phyloP scores from a whole-genome alignment of 306 rosid species.

The Mimosa bimucronata region DNA sequence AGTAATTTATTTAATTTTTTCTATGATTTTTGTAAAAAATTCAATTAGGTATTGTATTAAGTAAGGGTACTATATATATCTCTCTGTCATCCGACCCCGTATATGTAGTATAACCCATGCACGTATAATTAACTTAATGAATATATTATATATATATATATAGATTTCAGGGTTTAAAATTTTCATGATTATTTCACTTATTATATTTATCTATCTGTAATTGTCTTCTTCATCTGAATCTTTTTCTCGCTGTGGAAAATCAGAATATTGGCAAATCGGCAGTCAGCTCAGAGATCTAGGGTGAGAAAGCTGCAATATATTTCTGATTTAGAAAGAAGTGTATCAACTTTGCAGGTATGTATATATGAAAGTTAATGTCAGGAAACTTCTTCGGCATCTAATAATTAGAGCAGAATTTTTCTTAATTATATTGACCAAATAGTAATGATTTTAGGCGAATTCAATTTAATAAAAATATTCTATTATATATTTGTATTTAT shows the following conservation, averaged over 20 bases:
- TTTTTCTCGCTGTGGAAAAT: not conserved
- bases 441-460: not conserved
- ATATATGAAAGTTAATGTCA: not conserved
- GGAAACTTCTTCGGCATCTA: not conserved
- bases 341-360: slow-evolving; percentile 71
- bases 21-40: too few species aligned
- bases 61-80: too few species aligned
- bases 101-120: slow-evolving; percentile 23
- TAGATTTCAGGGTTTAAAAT: not conserved
- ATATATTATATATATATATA: too few species aligned
- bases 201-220: not conserved
- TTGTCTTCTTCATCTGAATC: not conserved
- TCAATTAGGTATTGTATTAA: too few species aligned
- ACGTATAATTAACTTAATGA: slow-evolving; percentile 29
- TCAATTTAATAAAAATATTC: not conserved
- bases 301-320: slow-evolving; percentile 74
- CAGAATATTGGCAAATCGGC: slow-evolving; percentile 75
- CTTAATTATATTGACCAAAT: not conserved
- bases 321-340: slow-evolving; percentile 70
- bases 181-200: not conserved
- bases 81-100: too few species aligned
- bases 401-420: not conserved
- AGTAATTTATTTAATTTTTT: too few species aligned
- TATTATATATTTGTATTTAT: too few species aligned
- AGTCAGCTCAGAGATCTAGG: slow-evolving; percentile 75